phyloP scores from a whole-genome alignment of 208 protist species.

The Naegleria lovaniensis region DNA sequence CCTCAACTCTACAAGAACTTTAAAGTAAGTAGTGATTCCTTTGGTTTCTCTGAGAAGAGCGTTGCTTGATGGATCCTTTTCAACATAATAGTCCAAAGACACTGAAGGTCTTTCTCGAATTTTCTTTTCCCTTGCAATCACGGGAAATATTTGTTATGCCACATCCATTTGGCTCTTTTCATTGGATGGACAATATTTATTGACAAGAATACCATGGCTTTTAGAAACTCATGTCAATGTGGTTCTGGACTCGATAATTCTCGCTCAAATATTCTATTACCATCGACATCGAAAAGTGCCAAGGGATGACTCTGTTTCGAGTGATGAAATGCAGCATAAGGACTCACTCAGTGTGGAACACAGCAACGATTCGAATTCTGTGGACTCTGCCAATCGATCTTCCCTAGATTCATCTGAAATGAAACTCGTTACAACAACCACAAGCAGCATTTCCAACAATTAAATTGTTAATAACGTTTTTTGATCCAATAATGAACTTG shows the following conservation, averaged over 20 bases:
- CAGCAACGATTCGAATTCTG: no score
- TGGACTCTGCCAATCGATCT: no score
- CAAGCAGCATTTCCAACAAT: no score
- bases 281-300: neutral
- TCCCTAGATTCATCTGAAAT: no score
- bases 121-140: neutral
- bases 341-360: no score
- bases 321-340: no score
- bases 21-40: neutral
- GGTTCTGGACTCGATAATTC: neutral
- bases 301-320: no score
- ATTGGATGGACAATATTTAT: neutral
- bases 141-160: neutral
- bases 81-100: neutral
- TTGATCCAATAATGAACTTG: no score
- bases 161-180: neutral
- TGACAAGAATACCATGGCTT: neutral
- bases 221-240: neutral
- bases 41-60: no score
- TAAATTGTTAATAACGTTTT: no score
- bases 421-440: no score
- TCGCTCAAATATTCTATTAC: neutral
- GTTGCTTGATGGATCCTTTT: no score
- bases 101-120: neutral
- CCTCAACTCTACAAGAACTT: constrained; percentile 28